Conservation (phyloP, 371 early-diverging fungal genomes). For the Mucor saturninus region DNA sequence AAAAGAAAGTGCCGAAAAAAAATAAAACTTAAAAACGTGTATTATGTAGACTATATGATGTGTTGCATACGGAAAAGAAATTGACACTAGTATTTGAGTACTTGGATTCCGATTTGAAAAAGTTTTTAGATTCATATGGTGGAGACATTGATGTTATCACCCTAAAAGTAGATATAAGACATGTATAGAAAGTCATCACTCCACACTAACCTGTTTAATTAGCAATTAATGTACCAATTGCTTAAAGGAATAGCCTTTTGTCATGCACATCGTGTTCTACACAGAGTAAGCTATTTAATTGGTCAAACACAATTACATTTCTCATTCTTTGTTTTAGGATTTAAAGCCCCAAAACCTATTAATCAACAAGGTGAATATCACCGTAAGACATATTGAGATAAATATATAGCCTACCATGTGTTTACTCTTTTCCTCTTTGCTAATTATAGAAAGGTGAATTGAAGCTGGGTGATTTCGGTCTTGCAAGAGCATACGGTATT, state of each 20-base stretch:
- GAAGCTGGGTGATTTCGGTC: constrained; percentile 97
- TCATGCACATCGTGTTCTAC: constrained; percentile 81
- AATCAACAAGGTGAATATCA: constrained; percentile 66
- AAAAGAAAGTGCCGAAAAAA: background rate
- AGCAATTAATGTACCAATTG: constrained; percentile 85
- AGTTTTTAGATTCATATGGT: constrained; percentile 84
- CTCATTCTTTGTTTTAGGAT: constrained; percentile 56
- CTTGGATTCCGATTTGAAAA: constrained; percentile 93
- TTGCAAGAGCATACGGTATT: constrained; percentile 97
- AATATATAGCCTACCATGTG: constrained; percentile 28
- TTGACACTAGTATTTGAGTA: constrained; percentile 96
- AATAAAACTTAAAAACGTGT: too few species aligned
- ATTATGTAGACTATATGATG: constrained; percentile 77
- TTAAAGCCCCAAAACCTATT: constrained; percentile 86
- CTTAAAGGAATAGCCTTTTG: constrained; percentile 83
- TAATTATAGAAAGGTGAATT: constrained; percentile 79
- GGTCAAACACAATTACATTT: background rate
- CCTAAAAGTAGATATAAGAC: constrained; percentile 62
- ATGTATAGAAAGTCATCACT: background rate
- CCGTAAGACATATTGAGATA: constrained; percentile 1
- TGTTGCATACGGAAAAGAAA: constrained; percentile 94
- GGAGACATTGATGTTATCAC: constrained; percentile 81
- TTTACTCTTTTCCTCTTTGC: constrained; percentile 55
- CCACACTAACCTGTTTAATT: background rate
- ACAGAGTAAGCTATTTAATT: constrained; percentile 56